Evolutionary conservation across 1,284 basidiomycete genomes (phyloP).

Genomic region (Cystobasidium pallidum): DNA sequence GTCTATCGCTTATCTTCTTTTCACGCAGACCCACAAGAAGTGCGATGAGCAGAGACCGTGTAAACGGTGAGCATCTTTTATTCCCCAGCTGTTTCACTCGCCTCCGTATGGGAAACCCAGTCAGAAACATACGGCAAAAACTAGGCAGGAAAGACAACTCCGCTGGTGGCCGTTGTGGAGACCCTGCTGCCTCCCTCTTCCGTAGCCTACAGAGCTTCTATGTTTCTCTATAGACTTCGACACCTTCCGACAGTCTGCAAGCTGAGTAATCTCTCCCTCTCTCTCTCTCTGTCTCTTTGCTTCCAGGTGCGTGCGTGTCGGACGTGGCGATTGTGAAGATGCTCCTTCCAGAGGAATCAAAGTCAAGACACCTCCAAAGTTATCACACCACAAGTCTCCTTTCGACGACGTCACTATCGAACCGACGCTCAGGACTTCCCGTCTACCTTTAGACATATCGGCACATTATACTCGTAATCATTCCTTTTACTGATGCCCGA

Average conservation of each 20-base stretch:
- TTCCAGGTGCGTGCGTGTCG: constrained; percentile 26
- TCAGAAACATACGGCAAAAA: no score
- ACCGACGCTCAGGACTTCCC: no score
- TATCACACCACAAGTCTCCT: background rate
- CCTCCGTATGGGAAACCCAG: no score
- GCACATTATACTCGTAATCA: no score
- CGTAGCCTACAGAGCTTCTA: no score
- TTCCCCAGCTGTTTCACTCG: no score
- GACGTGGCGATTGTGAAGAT: constrained; percentile 26
- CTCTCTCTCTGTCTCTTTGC: background rate
- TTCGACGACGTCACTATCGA: background rate
- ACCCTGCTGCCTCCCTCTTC: no score
- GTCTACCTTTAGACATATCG: background rate
- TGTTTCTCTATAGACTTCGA: no score
- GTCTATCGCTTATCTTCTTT: background rate
- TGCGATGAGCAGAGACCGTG: constrained; percentile 40
- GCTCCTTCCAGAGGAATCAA: constrained; percentile 29
- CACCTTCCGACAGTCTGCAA: no score
- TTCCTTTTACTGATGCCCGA: no score
- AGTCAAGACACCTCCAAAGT: background rate
- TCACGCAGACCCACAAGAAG: constrained; percentile 36
- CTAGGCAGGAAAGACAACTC: no score
- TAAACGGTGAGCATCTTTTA: constrained; percentile 22
- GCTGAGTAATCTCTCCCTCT: background rate
- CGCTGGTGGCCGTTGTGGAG: no score